phyloP scores from a whole-genome alignment of 78 protist genomes.

The Chrysochromulina tobinii region DNA sequence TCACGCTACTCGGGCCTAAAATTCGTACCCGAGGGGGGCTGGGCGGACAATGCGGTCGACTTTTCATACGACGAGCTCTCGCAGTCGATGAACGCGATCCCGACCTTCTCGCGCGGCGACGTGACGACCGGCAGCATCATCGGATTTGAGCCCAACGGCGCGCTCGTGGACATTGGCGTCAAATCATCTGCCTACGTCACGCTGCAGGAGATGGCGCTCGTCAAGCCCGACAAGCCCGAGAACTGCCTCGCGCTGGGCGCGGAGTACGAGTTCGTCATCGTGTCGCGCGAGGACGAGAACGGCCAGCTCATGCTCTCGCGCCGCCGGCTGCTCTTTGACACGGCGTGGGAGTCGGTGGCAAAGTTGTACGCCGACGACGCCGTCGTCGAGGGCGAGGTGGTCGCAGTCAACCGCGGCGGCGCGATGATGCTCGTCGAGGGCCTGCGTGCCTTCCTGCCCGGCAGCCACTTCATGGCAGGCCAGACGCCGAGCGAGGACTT shows the following conservation, averaged over 20 bases:
- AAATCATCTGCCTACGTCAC: neutral
- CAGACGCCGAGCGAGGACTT: neutral
- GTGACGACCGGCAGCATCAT: neutral
- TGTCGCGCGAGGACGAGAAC: constrained; percentile 31
- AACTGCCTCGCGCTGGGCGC: neutral
- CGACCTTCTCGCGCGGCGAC: neutral
- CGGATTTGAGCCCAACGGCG: neutral
- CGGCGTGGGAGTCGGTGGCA: neutral
- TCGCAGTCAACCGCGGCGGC: constrained; percentile 19
- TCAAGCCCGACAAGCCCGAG: neutral
- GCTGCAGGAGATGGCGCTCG: neutral
- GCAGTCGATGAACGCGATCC: neutral
- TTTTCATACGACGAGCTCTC: neutral
- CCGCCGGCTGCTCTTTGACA: neutral
- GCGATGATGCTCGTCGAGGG: constrained; percentile 5
- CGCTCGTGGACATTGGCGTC: constrained; percentile 1
- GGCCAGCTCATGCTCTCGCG: constrained; percentile 21
- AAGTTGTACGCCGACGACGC: neutral
- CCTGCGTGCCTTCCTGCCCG: constrained; percentile 25
- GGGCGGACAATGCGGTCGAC: neutral
- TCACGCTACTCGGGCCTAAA: neutral
- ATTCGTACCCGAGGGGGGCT: neutral
- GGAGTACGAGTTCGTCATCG: neutral
- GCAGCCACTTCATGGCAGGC: neutral
- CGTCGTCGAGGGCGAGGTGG: neutral